Conservation (phyloP, 1,139 yeast species). For the Yamadazyma taylorii region DNA sequence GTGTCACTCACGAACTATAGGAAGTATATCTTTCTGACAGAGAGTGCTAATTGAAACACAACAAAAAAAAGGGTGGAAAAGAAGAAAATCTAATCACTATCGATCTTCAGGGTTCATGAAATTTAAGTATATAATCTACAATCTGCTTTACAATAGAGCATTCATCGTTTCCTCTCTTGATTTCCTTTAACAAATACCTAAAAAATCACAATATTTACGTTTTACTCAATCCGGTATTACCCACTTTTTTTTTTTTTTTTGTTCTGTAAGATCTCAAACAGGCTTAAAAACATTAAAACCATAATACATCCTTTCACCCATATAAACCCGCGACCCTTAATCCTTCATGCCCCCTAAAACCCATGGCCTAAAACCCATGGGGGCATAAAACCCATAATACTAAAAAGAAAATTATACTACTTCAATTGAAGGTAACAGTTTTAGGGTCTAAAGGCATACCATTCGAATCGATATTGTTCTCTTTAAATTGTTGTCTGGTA, state of each 20-base stretch:
- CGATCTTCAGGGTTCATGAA: not conserved
- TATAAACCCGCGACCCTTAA: not conserved
- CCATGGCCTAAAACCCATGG: no score
- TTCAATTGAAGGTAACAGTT: slow-evolving; percentile 31
- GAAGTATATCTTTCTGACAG: no score
- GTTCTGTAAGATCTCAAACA: not conserved
- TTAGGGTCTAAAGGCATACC: slow-evolving; percentile 44
- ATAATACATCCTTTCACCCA: slow-evolving; percentile 1
- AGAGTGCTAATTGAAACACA: no score
- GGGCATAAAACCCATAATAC: no score
- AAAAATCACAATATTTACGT: slow-evolving; percentile 2
- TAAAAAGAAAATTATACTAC: no score
- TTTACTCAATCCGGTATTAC: slow-evolving; percentile 3
- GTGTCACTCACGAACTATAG: no score
- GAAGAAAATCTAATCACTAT: not conserved
- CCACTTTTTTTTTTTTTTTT: not conserved
- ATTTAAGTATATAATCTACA: slow-evolving; percentile 2
- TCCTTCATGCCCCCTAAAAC: no score
- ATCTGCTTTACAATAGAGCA: not conserved
- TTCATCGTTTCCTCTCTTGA: no score
- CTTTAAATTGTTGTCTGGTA: slow-evolving; percentile 44
- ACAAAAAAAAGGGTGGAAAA: not conserved
- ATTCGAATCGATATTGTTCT: slow-evolving; percentile 51
- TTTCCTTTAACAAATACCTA: no score
- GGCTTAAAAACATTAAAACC: no score